These are phyloP conservation scores for Phytophthora fragariaefolia DNA, from an alignment of 352 stramenopile species.

Conservation along the genomic window DNA sequence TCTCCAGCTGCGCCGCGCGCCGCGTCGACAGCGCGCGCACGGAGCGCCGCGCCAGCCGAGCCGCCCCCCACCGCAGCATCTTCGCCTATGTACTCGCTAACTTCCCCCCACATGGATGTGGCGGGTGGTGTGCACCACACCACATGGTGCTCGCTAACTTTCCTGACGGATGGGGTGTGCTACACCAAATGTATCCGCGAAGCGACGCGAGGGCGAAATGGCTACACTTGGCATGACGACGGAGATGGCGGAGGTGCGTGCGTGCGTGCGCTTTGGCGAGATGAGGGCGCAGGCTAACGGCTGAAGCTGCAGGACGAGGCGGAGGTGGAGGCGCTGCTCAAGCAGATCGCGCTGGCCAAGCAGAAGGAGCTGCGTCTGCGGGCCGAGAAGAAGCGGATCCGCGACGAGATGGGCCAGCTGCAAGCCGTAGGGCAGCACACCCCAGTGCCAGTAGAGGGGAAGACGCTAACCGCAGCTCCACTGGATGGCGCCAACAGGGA, in stretches of 20 bases:
- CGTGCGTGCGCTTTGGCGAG: neutral
- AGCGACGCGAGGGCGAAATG: conserved; percentile 18
- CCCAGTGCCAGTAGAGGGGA: too few relatives aligned
- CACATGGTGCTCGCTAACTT: too few relatives aligned
- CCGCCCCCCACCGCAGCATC: conserved; percentile 36
- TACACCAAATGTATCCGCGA: neutral
- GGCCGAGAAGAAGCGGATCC: conserved; percentile 72
- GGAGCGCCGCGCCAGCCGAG: conserved; percentile 28
- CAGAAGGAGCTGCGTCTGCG: conserved; percentile 70
- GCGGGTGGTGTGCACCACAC: neutral
- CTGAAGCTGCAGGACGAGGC: conserved; percentile 39
- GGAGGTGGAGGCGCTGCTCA: conserved; percentile 66
- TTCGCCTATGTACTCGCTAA: conserved; percentile 21
- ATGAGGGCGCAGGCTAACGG: too few relatives aligned
- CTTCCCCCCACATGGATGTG: too few relatives aligned
- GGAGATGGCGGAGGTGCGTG: conserved; percentile 15
- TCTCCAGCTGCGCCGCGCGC: conserved; percentile 73
- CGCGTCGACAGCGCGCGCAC: conserved; percentile 65
- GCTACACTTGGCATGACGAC: conserved; percentile 23
- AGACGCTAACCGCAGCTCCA: too few relatives aligned
- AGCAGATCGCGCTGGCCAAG: conserved; percentile 59
- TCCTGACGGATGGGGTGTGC: too few relatives aligned
- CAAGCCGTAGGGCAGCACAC: too few relatives aligned
- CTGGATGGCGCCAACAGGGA: conserved; percentile 23
- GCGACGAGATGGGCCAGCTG: conserved; percentile 54